Evolutionary conservation across 2,329 filamentous ascomycete species (phyloP), one percentile per base, ranked within the genome.

Genomic region (Dactylellina drechsleri): DNA sequence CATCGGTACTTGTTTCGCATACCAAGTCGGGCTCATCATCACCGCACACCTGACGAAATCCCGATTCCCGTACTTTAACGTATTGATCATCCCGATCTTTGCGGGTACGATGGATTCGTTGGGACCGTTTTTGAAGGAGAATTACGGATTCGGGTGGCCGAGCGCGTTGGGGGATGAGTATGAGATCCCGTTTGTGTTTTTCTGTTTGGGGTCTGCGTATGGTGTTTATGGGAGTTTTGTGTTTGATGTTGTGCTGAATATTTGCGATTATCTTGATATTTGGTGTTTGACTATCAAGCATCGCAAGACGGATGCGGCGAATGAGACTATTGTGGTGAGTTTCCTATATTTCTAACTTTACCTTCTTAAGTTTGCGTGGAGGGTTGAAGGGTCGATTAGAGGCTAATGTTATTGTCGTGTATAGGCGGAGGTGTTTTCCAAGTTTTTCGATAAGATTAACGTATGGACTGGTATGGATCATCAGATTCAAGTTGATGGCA

Each of bases 261-360:
- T 99, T 79, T 99, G 95, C 83, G 95, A 99, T 82, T 97, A 96
- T 82, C 86, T 98, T 76, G 95, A 99, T 81, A 99, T 99, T 78
- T 98, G 93, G 92, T 99, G 95, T 81, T 85, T 99, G 81, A 96
- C 92, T 0, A 99, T 99, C 84, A 99, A 99, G 87, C 90, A 98
- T 79, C 64, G 53, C 58, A 76, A 76, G 71, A 70, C 62, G 26
- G 54, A 66, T 50, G 62, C 61, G 43, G 31, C 62, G 40, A 74
- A 74, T 62, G 70, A 66, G 62, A 74, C 70, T 57, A 36, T 74
- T 58, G 70, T 74, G 61, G 70, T 74, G 56, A 74, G 70, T n/a
- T n/a, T n/a, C n/a, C n/a, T n/a, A n/a, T 73, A 43, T 31, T 28
- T 57, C 23, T 16, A n/a, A 50, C 16, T 45, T 36, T 12, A 7